phyloP scores from a whole-genome alignment of 2,329 filamentous ascomycete genomes.

The Diaporthe velutina region DNA sequence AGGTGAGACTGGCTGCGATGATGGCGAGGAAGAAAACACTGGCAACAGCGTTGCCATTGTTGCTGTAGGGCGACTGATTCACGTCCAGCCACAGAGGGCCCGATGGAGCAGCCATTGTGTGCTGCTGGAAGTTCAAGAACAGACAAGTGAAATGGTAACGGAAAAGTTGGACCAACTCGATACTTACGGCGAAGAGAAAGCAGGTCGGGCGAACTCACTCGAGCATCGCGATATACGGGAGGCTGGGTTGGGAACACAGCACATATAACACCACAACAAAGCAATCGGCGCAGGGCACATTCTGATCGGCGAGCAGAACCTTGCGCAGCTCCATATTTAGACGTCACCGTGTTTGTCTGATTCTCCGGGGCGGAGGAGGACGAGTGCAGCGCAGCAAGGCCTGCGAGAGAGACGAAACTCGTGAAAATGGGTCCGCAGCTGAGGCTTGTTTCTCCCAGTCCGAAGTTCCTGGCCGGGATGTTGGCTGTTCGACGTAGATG shows the following conservation, averaged over 20 bases:
- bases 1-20: conserved; percentile 28
- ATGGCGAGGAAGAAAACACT: conserved; percentile 35
- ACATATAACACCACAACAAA: conserved; percentile 23
- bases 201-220: conserved; percentile 26
- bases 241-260: conserved; percentile 23
- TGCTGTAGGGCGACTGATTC: conserved; percentile 38
- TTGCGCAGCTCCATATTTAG: conserved; percentile 37
- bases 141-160: background rate
- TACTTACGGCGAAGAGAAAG: conserved; percentile 7
- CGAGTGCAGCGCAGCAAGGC: conserved; percentile 14
- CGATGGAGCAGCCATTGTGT: conserved; percentile 30
- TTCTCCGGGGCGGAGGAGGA: conserved; percentile 16
- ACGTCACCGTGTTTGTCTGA: conserved; percentile 31
- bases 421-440: conserved; percentile 32
- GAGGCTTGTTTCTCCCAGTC: conserved; percentile 29
- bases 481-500: conserved; percentile 21
- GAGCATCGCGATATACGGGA: conserved; percentile 20
- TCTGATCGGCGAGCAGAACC: conserved; percentile 36
- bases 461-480: conserved; percentile 8
- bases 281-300: conserved; percentile 32
- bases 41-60: conserved; percentile 17
- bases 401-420: conserved; percentile 10
- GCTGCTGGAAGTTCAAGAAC: conserved; percentile 1
- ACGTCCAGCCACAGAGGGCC: conserved; percentile 34
- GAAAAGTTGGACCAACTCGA: conserved; percentile 16